phyloP scores from a whole-genome alignment of 805 yeast species.

The Middelhovenomyces tepae region DNA sequence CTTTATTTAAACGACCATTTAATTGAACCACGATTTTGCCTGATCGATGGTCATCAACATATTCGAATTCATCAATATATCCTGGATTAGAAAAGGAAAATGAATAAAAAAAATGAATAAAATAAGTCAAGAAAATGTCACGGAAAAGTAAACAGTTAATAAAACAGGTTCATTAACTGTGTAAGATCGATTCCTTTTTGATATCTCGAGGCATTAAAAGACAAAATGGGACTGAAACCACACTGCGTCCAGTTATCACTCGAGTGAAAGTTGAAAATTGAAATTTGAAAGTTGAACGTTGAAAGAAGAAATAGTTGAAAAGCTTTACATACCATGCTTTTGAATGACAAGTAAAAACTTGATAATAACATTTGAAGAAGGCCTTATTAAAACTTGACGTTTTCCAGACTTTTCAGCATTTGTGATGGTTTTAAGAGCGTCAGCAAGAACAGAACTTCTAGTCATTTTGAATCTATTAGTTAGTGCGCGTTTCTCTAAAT shows the following conservation, averaged over 20 bases:
- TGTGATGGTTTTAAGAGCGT: constrained; percentile 96
- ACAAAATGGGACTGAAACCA: constrained; percentile 85
- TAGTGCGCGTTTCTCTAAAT: background rate
- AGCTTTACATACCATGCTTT: constrained; percentile 68
- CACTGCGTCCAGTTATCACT: constrained; percentile 98
- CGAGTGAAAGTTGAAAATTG: constrained; percentile 34
- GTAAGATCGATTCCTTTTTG: constrained; percentile 30
- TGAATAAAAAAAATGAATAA: constrained; percentile 2
- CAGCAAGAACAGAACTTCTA: constrained; percentile 97
- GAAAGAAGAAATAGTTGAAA: constrained; percentile 8
- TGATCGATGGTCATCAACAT: constrained; percentile 98
- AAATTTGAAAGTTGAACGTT: background rate
- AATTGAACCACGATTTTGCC: constrained; percentile 95
- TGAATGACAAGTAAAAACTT: constrained; percentile 95
- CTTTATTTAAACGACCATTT: constrained; percentile 97
- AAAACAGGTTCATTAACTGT: constrained; percentile 20
- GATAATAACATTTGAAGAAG: constrained; percentile 96
- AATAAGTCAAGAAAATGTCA: constrained; percentile 18
- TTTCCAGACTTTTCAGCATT: constrained; percentile 99
- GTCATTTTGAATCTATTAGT: constrained; percentile 57
- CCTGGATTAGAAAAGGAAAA: constrained; percentile 24
- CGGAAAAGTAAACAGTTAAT: constrained; percentile 30
- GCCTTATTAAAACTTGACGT: constrained; percentile 97
- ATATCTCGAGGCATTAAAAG: constrained; percentile 96
- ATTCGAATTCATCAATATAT: constrained; percentile 97